Evolutionary conservation across 352 stramenopile genomes (phyloP).

Genomic region (Phytophthora brassicae): DNA sequence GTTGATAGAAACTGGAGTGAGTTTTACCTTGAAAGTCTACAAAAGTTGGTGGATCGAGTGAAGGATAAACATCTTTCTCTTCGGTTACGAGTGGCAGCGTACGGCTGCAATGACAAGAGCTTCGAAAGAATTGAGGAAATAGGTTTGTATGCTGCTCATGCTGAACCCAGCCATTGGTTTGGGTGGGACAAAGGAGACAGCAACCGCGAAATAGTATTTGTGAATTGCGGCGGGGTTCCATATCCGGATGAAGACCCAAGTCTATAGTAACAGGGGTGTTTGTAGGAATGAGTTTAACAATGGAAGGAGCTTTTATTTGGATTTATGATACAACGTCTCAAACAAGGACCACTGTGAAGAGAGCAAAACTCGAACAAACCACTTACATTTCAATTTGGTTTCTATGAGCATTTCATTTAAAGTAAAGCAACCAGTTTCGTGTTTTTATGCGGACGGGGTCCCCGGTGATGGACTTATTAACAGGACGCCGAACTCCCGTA

Average conservation of each 20-base stretch:
- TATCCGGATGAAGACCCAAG: constrained; percentile 6
- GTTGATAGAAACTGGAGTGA: constrained; percentile 33
- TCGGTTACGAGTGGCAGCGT: constrained; percentile 23
- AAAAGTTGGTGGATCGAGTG: constrained; percentile 16
- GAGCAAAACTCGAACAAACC: too few relatives aligned
- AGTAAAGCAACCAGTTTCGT: too few relatives aligned
- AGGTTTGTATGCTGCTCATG: constrained; percentile 30
- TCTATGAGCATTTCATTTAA: too few relatives aligned
- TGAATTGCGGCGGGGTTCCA: constrained; percentile 8
- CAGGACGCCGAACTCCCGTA: too few relatives aligned
- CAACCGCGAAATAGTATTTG: constrained; percentile 24
- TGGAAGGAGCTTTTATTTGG: not conserved
- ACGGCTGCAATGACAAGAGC: constrained; percentile 10
- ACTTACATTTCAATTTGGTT: too few relatives aligned
- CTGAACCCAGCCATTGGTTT: constrained; percentile 35
- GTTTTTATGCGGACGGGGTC: too few relatives aligned
- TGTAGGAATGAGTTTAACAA: not conserved
- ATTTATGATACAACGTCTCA: too few relatives aligned
- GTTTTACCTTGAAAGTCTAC: constrained; percentile 26
- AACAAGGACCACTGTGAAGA: too few relatives aligned
- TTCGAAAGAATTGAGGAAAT: constrained; percentile 36
- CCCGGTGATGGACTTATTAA: too few relatives aligned
- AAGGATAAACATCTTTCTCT: constrained; percentile 29
- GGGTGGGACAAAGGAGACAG: constrained; percentile 36
- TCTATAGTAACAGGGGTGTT: not conserved